Percentiles rank a stretch among this genome's conserved stretches.
These are phyloP conservation scores for Athelia sp. DNA, from an alignment of 1,284 basidiomycete genomes.

Conservation along the genomic window DNA sequence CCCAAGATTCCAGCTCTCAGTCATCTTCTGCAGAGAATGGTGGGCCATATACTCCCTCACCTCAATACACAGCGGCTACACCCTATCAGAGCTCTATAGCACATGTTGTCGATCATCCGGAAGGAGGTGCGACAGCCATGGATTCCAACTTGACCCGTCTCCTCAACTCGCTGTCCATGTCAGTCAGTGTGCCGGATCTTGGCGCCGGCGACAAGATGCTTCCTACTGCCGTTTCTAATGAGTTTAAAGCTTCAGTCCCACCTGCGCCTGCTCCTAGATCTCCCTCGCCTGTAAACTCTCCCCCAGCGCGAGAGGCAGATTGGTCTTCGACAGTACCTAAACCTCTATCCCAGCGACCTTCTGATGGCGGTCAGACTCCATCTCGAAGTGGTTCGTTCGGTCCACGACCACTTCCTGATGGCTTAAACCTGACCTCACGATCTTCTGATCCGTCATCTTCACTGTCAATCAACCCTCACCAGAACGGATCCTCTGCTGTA, in stretches of 20 bases:
- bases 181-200: constrained; percentile 36
- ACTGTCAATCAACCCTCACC: not conserved
- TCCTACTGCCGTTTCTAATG: not conserved
- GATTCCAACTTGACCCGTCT: constrained; percentile 71
- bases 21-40: constrained; percentile 56
- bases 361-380: not conserved
- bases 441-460: not conserved
- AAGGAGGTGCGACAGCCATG: constrained; percentile 25
- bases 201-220: constrained; percentile 6
- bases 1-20: constrained; percentile 63
- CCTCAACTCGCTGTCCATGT: constrained; percentile 56
- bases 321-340: not conserved
- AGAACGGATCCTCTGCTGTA: not conserved
- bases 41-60: constrained; percentile 61
- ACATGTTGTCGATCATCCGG: constrained; percentile 8
- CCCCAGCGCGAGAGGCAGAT: not conserved
- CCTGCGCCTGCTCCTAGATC: constrained; percentile 9
- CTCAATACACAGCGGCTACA: constrained; percentile 35
- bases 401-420: not conserved
- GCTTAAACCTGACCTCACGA: not conserved
- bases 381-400: not conserved
- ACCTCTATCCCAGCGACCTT: not conserved
- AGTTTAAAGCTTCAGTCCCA: constrained; percentile 9
- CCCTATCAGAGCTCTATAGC: no score
- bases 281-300: not conserved